Percentiles rank a stretch among this genome's conserved stretches.
phyloP scores from a whole-genome alignment of 306 rosid species.

The Castanea sativa region DNA sequence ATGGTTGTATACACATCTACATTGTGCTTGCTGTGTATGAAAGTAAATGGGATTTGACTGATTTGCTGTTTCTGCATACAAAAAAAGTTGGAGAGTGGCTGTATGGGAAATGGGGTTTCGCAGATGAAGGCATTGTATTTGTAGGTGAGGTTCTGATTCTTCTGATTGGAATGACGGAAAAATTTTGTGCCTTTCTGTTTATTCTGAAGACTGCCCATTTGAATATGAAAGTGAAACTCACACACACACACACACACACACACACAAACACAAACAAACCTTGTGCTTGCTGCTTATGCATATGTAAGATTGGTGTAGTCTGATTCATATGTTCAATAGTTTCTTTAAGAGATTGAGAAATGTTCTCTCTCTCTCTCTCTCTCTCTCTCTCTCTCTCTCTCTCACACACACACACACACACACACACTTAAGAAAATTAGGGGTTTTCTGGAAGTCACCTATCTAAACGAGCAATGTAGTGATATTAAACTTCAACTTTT shows the following conservation, averaged over 20 bases:
- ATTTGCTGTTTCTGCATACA: slow-evolving; percentile 5
- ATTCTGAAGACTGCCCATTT: background rate
- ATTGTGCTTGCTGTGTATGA: slow-evolving; percentile 24
- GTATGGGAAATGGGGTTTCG: slow-evolving; percentile 32
- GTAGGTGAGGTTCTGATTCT: slow-evolving; percentile 37
- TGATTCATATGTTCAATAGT: slow-evolving; percentile 7
- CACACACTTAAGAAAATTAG: background rate
- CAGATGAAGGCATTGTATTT: slow-evolving; percentile 15
- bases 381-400: background rate
- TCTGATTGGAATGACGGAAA: slow-evolving; percentile 21
- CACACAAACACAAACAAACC: too few relatives aligned
- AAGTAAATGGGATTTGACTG: slow-evolving; percentile 7
- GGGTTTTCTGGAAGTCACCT: background rate
- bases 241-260: background rate
- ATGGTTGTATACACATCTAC: background rate
- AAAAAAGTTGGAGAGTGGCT: background rate
- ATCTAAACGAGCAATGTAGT: slow-evolving; percentile 18
- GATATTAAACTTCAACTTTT: background rate
- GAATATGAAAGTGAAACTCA: background rate
- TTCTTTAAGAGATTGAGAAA: background rate
- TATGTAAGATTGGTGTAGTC: background rate
- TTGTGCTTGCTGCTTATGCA: slow-evolving; percentile 9
- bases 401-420: background rate
- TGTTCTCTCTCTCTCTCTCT: background rate
- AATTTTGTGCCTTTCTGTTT: background rate